Conservation (phyloP, 257 asterid genomes). For the Solanum lycopersicoides region DNA sequence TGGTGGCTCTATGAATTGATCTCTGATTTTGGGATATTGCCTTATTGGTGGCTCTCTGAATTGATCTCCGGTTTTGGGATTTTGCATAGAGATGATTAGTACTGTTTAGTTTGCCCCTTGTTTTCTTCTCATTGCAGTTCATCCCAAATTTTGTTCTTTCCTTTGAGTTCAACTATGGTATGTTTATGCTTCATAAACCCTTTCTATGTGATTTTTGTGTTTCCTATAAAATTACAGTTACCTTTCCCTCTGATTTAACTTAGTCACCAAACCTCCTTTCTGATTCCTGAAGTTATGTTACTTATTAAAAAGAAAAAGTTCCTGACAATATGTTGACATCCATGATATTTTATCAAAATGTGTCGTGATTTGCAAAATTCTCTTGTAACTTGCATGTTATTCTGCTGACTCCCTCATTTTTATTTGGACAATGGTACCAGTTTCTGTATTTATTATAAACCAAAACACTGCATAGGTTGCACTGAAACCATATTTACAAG, state of each 20-base stretch:
- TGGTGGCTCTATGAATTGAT: background rate
- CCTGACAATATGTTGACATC: background rate
- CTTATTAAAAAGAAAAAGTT: background rate
- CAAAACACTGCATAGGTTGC: background rate
- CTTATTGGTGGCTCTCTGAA: background rate
- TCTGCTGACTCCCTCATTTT: background rate
- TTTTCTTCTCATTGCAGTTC: background rate
- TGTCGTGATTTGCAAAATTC: background rate
- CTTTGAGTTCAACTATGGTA: background rate
- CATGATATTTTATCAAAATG: background rate
- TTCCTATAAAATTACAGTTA: background rate
- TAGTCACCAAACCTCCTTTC: background rate
- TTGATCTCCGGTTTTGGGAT: background rate
- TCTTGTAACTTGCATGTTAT: background rate
- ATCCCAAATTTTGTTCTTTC: background rate
- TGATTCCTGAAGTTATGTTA: background rate
- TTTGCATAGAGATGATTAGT: background rate
- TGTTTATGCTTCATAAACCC: background rate
- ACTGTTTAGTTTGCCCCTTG: background rate
- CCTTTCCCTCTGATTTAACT: background rate
- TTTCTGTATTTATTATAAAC: background rate
- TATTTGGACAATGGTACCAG: background rate
- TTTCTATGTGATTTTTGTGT: background rate
- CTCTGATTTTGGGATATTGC: background rate
- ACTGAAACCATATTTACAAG: background rate